These are phyloP conservation scores for Rhododendron ovatum DNA, from an alignment of 148 eudicot species.

Conservation along the genomic window DNA sequence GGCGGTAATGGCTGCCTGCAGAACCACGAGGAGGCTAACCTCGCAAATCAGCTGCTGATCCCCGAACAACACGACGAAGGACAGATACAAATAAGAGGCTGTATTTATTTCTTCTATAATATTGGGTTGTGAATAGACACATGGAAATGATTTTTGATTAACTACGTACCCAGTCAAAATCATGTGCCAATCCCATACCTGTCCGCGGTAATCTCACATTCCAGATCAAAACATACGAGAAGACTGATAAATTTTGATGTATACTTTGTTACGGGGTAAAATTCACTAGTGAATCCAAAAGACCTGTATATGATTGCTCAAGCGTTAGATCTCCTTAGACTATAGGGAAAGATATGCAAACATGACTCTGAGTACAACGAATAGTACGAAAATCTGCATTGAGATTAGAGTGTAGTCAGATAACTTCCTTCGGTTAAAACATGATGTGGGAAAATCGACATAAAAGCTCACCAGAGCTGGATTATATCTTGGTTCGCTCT, in stretches of 20 bases:
- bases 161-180: neutral
- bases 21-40: no score
- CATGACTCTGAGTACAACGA: slow-evolving; percentile 46
- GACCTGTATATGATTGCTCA: neutral
- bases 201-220: neutral
- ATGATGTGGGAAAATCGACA: slow-evolving; percentile 13
- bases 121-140: neutral
- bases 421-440: neutral
- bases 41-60: no score
- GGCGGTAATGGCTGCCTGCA: no score
- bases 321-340: neutral
- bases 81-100: neutral
- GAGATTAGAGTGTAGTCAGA: slow-evolving; percentile 5
- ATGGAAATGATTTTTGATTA: no score
- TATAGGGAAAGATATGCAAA: neutral
- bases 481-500: slow-evolving; percentile 32
- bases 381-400: slow-evolving; percentile 50
- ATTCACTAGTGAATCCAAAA: neutral
- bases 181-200: neutral
- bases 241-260: neutral
- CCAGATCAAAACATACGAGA: neutral
- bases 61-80: no score
- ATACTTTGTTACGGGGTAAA: neutral
- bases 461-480: slow-evolving; percentile 16
- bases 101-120: neutral